Evolutionary conservation across 176 grass and related monocot species (phyloP).

Genomic region (Carex pumila): DNA sequence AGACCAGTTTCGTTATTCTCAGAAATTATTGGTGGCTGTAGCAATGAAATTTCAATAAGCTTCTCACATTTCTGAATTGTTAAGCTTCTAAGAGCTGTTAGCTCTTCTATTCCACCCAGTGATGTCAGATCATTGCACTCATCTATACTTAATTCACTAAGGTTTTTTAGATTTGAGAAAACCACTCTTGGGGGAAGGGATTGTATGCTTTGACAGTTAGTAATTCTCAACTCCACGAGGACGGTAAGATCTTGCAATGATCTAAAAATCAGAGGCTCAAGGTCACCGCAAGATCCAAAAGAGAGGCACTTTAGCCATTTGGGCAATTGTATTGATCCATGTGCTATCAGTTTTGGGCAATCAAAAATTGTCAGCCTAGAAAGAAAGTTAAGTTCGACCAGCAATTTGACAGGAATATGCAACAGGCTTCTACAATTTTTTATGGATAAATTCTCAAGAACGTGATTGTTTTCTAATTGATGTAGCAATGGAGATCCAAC

Average conservation of each 20-base stretch:
- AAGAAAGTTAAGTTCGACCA: slow-evolving; percentile 2
- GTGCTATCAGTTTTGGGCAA: slow-evolving; percentile 11
- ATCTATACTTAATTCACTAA: neutral
- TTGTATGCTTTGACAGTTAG: neutral
- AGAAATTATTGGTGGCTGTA: neutral
- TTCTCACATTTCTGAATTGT: neutral
- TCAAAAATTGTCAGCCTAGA: neutral
- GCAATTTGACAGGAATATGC: slow-evolving; percentile 2
- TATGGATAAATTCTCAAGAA: neutral
- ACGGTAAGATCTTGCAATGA: slow-evolving; percentile 4
- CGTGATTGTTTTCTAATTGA: neutral
- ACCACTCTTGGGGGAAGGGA: slow-evolving; percentile 15
- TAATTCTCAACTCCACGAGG: neutral
- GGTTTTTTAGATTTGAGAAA: neutral
- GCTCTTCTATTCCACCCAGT: slow-evolving; percentile 26
- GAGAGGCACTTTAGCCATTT: neutral
- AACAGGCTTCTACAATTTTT: neutral
- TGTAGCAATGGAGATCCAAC: neutral
- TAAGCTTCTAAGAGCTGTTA: slow-evolving; percentile 16
- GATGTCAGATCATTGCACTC: slow-evolving; percentile 1
- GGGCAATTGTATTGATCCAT: neutral
- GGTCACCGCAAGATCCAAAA: neutral
- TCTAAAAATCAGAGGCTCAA: neutral
- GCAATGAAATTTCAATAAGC: neutral
- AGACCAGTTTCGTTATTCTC: neutral